These are phyloP conservation scores for Lentinula boryana DNA, from an alignment of 768 basidiomycete genomes.

Conservation along the genomic window DNA sequence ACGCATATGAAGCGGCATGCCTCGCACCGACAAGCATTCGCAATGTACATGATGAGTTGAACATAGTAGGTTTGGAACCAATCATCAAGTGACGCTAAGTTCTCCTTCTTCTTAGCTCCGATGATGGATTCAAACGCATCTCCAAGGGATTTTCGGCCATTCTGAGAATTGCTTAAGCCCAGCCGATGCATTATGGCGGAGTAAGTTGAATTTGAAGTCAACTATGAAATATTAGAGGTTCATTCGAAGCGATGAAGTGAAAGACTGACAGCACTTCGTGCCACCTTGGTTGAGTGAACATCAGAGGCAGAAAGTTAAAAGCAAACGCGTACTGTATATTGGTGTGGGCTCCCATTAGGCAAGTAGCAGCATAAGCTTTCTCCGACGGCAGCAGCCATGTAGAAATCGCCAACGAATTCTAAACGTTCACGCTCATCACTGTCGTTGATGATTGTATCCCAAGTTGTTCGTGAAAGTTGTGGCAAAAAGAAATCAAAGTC, in stretches of 20 bases:
- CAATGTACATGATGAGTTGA: conserved; percentile 28
- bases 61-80: conserved; percentile 34
- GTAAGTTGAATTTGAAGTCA: conserved; percentile 30
- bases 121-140: conserved; percentile 44
- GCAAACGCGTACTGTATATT: conserved; percentile 27
- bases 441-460: conserved; percentile 19
- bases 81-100: conserved; percentile 26
- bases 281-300: background rate
- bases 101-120: conserved; percentile 36
- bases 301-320: background rate
- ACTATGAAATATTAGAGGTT: background rate
- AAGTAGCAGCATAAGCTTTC: conserved; percentile 28
- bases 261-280: background rate
- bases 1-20: background rate
- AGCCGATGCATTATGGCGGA: conserved; percentile 30
- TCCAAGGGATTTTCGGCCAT: background rate
- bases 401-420: conserved; percentile 39
- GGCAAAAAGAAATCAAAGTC: conserved; percentile 25
- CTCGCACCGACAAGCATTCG: conserved; percentile 20
- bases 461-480: conserved; percentile 20
- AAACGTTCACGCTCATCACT: conserved; percentile 29
- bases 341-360: conserved; percentile 23
- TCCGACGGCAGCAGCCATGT: conserved; percentile 37
- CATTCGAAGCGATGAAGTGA: no score
- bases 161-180: conserved; percentile 17